Base-by-base conservation (phyloP, 2,329 filamentous ascomycete species). In the Magnaporthiopsis poae region DNA sequence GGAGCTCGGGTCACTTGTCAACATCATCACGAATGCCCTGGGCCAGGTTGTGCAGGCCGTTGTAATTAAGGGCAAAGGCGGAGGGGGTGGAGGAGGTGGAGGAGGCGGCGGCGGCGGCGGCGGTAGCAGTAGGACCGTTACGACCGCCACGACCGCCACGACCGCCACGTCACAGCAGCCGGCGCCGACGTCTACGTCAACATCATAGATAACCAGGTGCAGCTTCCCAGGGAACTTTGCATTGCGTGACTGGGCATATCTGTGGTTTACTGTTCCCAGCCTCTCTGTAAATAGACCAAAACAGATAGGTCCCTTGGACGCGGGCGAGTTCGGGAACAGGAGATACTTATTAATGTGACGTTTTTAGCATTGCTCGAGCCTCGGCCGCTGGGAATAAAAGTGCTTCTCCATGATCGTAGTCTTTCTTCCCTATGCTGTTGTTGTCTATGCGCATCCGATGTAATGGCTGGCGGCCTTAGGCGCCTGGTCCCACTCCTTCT, bases 21-120 rank as follows among this genome's bases (percentile, higher is more conserved):
- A 86, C 66, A 83, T 86, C 67, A 77, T 86, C 27, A 82, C 83
- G 71, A 85, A 86, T 71, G 72, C 79, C 1, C 79, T 82, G 1
- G 82, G 82, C 0, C 83, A 85, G 73, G 80, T 85, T 18, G 81
- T 85, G 35, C 80, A 82, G 69, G 82, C 83, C 0, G 74, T 74
- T 2, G 76, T 77, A 1, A 72, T 74, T 15, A 73, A 72, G 68
- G 72, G 72, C 1, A 64, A 65, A 0, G 61, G 64, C 11, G 56
- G 33, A 25, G 60, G 39, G 7, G 18, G 18, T 0, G 65, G 65
- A 15, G 46, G 63, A 1, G 63, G 68, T 25, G 60, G 64, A 4
- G 36, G 27, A 15, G 60, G 36, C 13, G 59, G 59, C 4, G 61
- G 65, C 8, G 60, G 65, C 15, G 60, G 68, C 0, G 70, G 69